These are phyloP conservation scores for Cytospora paraplurivora DNA, from an alignment of 2,329 filamentous ascomycete genomes.

Conservation along the genomic window DNA sequence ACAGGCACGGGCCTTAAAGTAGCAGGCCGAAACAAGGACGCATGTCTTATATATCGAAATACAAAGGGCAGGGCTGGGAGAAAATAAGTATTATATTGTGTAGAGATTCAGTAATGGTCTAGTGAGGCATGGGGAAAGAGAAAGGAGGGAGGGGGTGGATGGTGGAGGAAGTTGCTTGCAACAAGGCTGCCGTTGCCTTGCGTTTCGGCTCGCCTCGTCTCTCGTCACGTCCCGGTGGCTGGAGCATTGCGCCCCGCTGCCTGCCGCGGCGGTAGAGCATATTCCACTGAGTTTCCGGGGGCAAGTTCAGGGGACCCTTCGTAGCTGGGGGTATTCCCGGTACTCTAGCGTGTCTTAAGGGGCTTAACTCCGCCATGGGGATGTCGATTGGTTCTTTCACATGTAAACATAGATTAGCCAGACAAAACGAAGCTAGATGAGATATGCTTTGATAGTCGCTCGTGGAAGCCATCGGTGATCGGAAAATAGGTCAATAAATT, in stretches of 20 bases:
- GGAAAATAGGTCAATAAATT: no score
- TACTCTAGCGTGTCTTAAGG: no score
- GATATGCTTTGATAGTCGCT: neutral
- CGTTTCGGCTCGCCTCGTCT: conserved; percentile 8
- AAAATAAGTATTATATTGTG: neutral
- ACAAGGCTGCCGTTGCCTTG: conserved; percentile 20
- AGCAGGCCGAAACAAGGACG: neutral
- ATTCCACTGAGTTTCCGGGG: neutral
- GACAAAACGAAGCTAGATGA: neutral
- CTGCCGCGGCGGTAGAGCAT: conserved; percentile 10
- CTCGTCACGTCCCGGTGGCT: neutral
- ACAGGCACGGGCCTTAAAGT: neutral
- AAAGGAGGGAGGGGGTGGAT: neutral
- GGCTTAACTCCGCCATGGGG: no score
- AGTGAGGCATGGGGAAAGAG: neutral
- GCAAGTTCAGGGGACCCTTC: no score
- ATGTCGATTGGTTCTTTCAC: no score
- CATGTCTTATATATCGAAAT: neutral
- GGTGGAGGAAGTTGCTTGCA: neutral
- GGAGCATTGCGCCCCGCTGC: conserved; percentile 5
- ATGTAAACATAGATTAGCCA: neutral
- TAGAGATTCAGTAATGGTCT: neutral
- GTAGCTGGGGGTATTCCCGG: neutral
- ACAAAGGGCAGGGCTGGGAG: neutral
- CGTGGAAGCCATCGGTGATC: no score